phyloP scores from a whole-genome alignment of 2,329 filamentous ascomycete species.

The Talaromyces atroroseus region DNA sequence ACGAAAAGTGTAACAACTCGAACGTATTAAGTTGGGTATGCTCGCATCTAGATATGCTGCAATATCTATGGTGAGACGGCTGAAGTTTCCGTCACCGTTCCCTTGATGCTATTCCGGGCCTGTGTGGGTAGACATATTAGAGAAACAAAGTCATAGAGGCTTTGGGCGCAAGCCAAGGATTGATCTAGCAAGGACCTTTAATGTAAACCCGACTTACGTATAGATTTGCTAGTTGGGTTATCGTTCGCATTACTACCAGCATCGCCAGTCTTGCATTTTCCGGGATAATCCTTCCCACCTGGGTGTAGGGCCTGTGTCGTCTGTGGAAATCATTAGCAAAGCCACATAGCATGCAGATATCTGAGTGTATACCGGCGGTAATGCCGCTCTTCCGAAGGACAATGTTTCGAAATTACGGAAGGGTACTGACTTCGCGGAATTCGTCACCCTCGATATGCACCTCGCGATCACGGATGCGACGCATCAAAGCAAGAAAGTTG shows the following conservation, averaged over 20 bases:
- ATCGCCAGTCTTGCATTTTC: constrained; percentile 11
- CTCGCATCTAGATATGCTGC: neutral
- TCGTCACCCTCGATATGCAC: constrained; percentile 66
- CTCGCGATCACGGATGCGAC: constrained; percentile 65
- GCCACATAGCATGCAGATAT: constrained; percentile 25
- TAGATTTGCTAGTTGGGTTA: neutral
- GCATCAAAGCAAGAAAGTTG: constrained; percentile 71
- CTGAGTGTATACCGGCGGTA: constrained; percentile 33
- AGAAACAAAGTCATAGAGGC: neutral
- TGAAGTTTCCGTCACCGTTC: neutral
- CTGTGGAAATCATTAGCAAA: constrained; percentile 33
- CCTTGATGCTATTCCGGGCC: constrained; percentile 6
- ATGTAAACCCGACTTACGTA: neutral
- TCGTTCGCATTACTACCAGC: neutral
- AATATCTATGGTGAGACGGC: neutral
- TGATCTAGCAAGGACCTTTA: neutral
- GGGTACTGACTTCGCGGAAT: constrained; percentile 43
- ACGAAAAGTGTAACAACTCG: neutral
- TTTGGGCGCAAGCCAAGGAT: neutral
- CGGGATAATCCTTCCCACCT: constrained; percentile 43
- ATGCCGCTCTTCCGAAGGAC: constrained; percentile 30
- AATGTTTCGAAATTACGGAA: constrained; percentile 30
- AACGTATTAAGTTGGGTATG: neutral
- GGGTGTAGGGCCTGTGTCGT: constrained; percentile 42
- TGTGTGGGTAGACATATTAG: neutral